These are phyloP conservation scores for Botryotinia calthae DNA, from an alignment of 2,329 filamentous ascomycete genomes.

Conservation along the genomic window DNA sequence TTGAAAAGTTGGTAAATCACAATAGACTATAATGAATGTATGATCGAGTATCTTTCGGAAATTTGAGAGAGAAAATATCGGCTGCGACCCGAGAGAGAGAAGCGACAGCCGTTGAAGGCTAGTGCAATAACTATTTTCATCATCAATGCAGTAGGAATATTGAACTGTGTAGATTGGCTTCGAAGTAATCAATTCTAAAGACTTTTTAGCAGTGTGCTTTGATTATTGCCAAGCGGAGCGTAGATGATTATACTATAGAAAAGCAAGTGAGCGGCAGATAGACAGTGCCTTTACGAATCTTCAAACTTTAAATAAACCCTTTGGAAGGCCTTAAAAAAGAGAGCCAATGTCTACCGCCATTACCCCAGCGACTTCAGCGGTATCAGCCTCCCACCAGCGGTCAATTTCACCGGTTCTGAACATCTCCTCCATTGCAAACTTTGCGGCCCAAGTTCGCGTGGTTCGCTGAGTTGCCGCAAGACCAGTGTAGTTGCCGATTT, in stretches of 20 bases:
- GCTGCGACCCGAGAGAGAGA: not conserved
- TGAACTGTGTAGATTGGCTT: not conserved
- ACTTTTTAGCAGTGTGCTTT: not conserved
- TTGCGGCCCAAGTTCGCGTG: slow-evolving; percentile 1
- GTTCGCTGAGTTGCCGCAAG: not conserved
- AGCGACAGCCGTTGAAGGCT: no score
- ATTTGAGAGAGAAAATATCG: not conserved
- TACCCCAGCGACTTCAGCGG: not conserved
- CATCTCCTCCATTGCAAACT: not conserved
- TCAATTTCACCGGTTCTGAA: not conserved
- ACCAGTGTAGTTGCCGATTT: not conserved
- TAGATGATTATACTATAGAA: not conserved
- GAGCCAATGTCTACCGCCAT: not conserved
- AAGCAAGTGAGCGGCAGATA: not conserved
- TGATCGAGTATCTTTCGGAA: accelerated
- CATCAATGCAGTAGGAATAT: not conserved
- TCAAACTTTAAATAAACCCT: not conserved
- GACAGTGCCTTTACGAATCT: not conserved
- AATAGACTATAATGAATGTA: not conserved
- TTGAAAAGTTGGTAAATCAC: not conserved
- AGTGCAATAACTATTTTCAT: no score
- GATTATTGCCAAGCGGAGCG: not conserved
- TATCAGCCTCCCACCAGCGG: not conserved
- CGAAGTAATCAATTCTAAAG: not conserved
- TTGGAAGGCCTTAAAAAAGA: not conserved